Evolutionary conservation across 495 filamentous ascomycete genomes (phyloP), one percentile per base, ranked within the genome.

Genomic region (Lasiosphaeria miniovina): DNA sequence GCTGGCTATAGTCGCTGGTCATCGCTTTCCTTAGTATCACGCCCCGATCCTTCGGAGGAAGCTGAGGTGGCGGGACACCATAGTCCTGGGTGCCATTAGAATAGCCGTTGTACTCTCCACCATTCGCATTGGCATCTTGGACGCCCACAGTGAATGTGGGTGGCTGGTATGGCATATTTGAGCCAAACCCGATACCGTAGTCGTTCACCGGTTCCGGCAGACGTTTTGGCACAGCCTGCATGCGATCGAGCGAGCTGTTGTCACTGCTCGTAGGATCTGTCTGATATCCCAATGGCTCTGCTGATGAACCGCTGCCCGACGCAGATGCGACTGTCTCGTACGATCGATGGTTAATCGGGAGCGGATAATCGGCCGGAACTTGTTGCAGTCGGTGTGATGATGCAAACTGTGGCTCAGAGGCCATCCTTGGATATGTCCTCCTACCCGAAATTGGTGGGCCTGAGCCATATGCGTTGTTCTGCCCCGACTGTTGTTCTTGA

Each of bases 231-330:
- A 80, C 75, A 55, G 86, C 82, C 48, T 84, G 80, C 32, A 86
- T 74, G 53, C 89, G 86, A 62, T 96, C 90, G 56, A 93, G 81
- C 4, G 90, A 95, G 74, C 90, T 95, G 74, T 96, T 95, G 60
- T 95, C 86, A 59, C 90, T 94, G 71, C 89, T 95, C 41, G 78
- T 81, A 1, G 91, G 92, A 63, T 96, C 90, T 36, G 90, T 95
- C 48, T 86, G 88, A 68, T 91, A 90, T n/a, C 85, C 88, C 65
- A 82, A 85, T 14, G 85, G 84, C 48, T 94, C 90, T 52, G 76
- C 84, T 52, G 86, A 83, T 52, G 84, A 87, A 38, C 86, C 89
- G 53, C 86, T 88, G 36, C 85, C 88, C 9, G 86, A 86, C 0
- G 81, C 85, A 0, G 89, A 88, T 32, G 87, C 85, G 15, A 92